Evolutionary conservation across 2,329 filamentous ascomycete genomes (phyloP), one percentile per base, ranked within the genome.

Genomic region (Orbilia quercus): DNA sequence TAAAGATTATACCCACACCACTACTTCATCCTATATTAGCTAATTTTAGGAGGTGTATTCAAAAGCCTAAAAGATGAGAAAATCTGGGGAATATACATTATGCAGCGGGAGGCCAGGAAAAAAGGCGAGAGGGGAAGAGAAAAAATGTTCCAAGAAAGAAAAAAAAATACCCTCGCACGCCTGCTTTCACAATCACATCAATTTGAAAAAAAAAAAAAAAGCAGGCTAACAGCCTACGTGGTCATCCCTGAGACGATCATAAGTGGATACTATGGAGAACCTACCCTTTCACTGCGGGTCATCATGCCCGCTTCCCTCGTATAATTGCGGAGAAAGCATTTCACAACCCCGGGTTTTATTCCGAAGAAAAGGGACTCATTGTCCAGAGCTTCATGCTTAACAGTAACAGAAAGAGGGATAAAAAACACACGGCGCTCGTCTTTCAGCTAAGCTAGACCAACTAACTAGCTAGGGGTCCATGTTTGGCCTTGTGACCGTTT

Each of bases 181-280:
- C 23, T 45, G 42, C 53, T 40, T 28, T 55, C 28, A 31, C 28
- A 25, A 57, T 51, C 34, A 44, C 50, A 38, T 16, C 40, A 36
- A 53, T 18, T 23, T 55, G 14, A 31, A 48, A 40, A 50, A 55
- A 40, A 54, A 48, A 58, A 38, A 50, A 70, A 63, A 55, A 63
- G 51, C 12, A 38, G 12, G 18, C 12, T n/a, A 36, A 48, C 25
- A 57, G 59, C 59, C 67, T 72, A 72, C 67, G 67, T 72, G 67
- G 67, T 65, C 67, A 72, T 72, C 67, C 67, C 67, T 72, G 67
- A 72, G 67, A 59, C 67, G 67, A 72, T 72, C 67, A 72, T 64
- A 53, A 64, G 67, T 72, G 67, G 67, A 65, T 58, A 72, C 53
- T 42, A 36, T 59, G 60, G 51, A 53, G 45, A 50, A 59, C 44